phyloP scores from a whole-genome alignment of 257 asterid genomes.

The Lithospermum erythrorhizon region DNA sequence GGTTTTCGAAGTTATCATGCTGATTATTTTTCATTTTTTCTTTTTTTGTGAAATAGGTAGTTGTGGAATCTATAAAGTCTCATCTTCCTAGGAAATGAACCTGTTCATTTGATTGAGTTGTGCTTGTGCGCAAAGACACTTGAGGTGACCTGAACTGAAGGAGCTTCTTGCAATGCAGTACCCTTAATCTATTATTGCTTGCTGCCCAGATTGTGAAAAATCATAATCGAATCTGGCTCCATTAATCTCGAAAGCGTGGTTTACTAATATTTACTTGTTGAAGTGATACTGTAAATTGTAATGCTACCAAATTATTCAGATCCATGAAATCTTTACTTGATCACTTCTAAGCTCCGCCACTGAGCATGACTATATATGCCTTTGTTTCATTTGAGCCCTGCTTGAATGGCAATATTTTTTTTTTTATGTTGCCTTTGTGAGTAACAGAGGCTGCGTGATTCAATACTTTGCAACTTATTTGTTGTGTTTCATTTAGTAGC shows the following conservation, averaged over 20 bases:
- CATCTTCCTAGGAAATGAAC: conserved; percentile 52
- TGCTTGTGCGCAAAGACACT: not conserved
- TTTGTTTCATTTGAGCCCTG: too few relatives aligned
- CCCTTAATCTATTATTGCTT: conserved; percentile 1
- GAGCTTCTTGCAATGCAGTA: not conserved
- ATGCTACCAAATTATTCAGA: too few relatives aligned
- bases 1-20: not conserved
- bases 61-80: conserved; percentile 84
- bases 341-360: too few relatives aligned
- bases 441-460: too few relatives aligned
- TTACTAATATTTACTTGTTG: conserved; percentile 12
- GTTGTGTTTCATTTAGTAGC: too few relatives aligned
- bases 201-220: conserved; percentile 7
- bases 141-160: not conserved
- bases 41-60: conserved; percentile 47
- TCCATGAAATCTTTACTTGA: too few relatives aligned
- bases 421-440: too few relatives aligned
- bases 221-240: conserved; percentile 7
- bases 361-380: too few relatives aligned
- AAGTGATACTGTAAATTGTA: conserved; percentile 8
- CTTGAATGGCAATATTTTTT: too few relatives aligned
- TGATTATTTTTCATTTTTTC: not conserved
- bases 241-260: conserved; percentile 1
- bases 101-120: conserved; percentile 3
- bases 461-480: too few relatives aligned